A percentile compares a stretch with the other conserved stretches of the same genome.
These are phyloP conservation scores for Sugiyamaella xylanicola DNA, from an alignment of 1,139 yeast species.

Conservation along the genomic window DNA sequence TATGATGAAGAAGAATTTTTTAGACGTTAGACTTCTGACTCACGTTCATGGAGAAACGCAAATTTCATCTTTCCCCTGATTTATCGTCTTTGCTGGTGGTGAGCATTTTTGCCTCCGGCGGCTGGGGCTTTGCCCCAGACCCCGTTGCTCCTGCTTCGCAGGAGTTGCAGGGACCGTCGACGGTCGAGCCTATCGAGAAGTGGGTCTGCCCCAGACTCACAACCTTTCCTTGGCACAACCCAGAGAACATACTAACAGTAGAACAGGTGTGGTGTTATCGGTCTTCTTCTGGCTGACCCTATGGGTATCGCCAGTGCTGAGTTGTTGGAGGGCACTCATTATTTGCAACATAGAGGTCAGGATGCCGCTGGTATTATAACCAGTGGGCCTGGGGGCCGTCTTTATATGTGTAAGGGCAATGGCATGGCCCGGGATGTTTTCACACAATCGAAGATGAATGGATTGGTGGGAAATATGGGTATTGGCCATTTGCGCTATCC, in stretches of 20 bases:
- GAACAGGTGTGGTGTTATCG: slow-evolving; percentile 91
- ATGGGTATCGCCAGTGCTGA: slow-evolving; percentile 79
- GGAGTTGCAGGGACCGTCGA: background rate
- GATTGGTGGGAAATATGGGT: slow-evolving; percentile 92
- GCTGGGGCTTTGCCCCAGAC: background rate
- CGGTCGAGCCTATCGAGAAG: background rate
- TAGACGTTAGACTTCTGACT: slow-evolving; percentile 59
- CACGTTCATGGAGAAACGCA: slow-evolving; percentile 44
- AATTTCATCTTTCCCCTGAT: slow-evolving; percentile 38
- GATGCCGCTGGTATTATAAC: slow-evolving; percentile 99
- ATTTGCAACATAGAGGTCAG: slow-evolving; percentile 96
- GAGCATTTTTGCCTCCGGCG: background rate
- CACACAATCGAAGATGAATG: slow-evolving; percentile 75
- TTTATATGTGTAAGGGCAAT: slow-evolving; percentile 97
- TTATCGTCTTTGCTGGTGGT: background rate
- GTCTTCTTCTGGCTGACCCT: slow-evolving; percentile 80
- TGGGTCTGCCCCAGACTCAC: too few relatives aligned
- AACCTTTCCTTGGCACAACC: too few relatives aligned
- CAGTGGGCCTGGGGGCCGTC: slow-evolving; percentile 89
- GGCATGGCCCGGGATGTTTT: slow-evolving; percentile 99
- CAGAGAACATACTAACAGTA: slow-evolving; percentile 23
- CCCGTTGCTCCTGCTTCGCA: background rate
- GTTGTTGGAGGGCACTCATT: slow-evolving; percentile 88
- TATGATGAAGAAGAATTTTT: slow-evolving; percentile 32
- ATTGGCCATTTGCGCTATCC: slow-evolving; percentile 94